Conservation (phyloP, 1,284 basidiomycete genomes). For the Trichosporon sp. region DNA sequence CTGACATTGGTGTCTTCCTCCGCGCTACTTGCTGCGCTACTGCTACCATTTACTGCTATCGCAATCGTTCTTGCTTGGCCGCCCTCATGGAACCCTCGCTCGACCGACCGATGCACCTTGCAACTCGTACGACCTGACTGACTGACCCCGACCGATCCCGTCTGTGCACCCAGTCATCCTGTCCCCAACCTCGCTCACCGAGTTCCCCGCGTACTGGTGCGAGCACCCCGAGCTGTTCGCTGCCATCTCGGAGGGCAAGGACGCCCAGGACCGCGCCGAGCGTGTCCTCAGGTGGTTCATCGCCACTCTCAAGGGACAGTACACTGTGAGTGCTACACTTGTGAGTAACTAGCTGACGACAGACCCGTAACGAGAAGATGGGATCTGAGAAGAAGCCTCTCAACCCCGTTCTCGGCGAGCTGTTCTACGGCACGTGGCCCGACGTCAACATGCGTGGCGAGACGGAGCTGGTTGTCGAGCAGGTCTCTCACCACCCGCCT, state of each 20-base stretch:
- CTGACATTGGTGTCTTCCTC: neutral
- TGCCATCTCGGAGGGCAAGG: conserved; percentile 68
- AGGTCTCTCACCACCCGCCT: conserved; percentile 92
- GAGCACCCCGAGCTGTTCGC: conserved; percentile 80
- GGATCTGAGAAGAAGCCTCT: conserved; percentile 97
- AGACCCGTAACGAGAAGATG: conserved; percentile 80
- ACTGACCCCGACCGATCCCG: no score
- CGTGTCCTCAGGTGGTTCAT: conserved; percentile 87
- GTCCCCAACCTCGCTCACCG: conserved; percentile 63
- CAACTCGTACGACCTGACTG: conserved; percentile 1
- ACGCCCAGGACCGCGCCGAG: conserved; percentile 64
- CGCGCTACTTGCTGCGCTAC: no score
- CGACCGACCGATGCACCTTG: neutral
- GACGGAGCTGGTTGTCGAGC: conserved; percentile 84
- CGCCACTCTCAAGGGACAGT: conserved; percentile 87
- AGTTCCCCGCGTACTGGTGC: conserved; percentile 92
- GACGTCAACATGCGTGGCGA: conserved; percentile 71
- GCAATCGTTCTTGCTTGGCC: no score
- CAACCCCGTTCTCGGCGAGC: conserved; percentile 92
- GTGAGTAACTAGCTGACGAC: neutral
- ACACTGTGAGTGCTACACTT: conserved; percentile 55
- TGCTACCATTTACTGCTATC: no score
- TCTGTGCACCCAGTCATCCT: conserved; percentile 58
- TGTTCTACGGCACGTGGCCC: conserved; percentile 91
- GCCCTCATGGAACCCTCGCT: no score